Conservation (phyloP, 192 early-diverging fungal genomes). For the Mycoemilia scoparia region DNA sequence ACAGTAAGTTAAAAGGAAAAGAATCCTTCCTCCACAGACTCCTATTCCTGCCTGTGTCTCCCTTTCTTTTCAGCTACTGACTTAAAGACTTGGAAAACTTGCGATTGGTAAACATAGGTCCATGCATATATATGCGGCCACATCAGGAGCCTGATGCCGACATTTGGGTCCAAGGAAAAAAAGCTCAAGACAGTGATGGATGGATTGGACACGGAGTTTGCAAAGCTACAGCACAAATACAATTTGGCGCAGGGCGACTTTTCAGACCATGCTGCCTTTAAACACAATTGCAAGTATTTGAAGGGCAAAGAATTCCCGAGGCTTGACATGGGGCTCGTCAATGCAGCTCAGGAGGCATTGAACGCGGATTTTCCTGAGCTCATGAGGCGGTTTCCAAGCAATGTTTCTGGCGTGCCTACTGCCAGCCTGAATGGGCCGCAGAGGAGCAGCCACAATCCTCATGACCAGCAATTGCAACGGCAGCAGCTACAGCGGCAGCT, state of each 20-base stretch:
- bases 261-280: slow-evolving; percentile 56
- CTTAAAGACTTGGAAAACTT: too few species aligned
- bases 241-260: slow-evolving; percentile 67
- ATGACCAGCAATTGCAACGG: background rate
- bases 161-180: slow-evolving; percentile 60
- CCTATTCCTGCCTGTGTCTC: background rate
- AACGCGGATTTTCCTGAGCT: slow-evolving; percentile 51
- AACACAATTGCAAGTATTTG: slow-evolving; percentile 43
- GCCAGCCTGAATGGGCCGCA: too few species aligned
- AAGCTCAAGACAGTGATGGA: slow-evolving; percentile 53
- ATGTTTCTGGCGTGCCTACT: too few species aligned
- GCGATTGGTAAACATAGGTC: too few species aligned
- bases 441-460: background rate
- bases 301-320: slow-evolving; percentile 70
- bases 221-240: slow-evolving; percentile 49
- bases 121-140: slow-evolving; percentile 75
- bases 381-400: slow-evolving; percentile 54
- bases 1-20: too few species aligned
- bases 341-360: slow-evolving; percentile 53
- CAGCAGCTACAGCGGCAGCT: slow-evolving; percentile 3
- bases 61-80: too few species aligned
- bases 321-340: slow-evolving; percentile 47
- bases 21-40: too few species aligned
- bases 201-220: slow-evolving; percentile 56
- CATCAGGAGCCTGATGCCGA: slow-evolving; percentile 64